Percentiles rank a stretch among this genome's conserved stretches.
phyloP scores from a whole-genome alignment of 2,329 filamentous ascomycete genomes.

The Stachybotrys echinatus region DNA sequence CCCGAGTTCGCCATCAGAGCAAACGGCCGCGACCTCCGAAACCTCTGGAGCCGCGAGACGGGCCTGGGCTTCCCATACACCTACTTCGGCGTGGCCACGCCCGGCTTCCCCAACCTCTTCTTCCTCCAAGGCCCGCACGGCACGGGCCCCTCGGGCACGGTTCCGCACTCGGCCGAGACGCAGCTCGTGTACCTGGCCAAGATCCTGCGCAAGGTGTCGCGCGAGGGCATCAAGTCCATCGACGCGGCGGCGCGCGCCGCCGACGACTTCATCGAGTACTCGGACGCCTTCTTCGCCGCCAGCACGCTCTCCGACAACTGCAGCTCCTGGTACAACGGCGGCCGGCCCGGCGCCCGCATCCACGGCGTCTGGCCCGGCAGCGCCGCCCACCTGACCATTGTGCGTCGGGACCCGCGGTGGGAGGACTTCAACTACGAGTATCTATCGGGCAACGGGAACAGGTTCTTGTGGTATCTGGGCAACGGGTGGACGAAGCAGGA shows the following conservation, averaged over 20 bases:
- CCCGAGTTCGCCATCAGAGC: conserved; percentile 57
- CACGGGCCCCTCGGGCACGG: conserved; percentile 56
- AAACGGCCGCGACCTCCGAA: conserved; percentile 45
- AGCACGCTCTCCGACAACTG: conserved; percentile 58
- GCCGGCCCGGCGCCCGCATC: conserved; percentile 54
- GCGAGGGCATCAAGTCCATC: conserved; percentile 61
- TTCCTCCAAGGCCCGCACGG: conserved; percentile 59
- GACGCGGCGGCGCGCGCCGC: conserved; percentile 51
- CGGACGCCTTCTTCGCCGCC: conserved; percentile 47
- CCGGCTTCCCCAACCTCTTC: conserved; percentile 63
- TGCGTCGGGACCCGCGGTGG: conserved; percentile 50
- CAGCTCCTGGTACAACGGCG: conserved; percentile 69
- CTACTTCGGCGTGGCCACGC: conserved; percentile 59
- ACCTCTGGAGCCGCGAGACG: conserved; percentile 51
- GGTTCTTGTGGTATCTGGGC: conserved; percentile 60
- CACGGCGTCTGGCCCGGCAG: conserved; percentile 68
- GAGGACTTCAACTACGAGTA: conserved; percentile 51
- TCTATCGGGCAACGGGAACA: conserved; percentile 34
- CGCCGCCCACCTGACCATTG: conserved; percentile 54
- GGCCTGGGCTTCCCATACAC: conserved; percentile 59
- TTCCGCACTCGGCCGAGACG: conserved; percentile 62
- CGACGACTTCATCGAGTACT: conserved; percentile 59
- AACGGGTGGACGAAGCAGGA: conserved; percentile 63
- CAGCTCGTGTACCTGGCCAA: conserved; percentile 62
- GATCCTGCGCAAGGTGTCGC: conserved; percentile 59